phyloP scores from a whole-genome alignment of 352 stramenopile genomes.

The Phytophthora vignae region DNA sequence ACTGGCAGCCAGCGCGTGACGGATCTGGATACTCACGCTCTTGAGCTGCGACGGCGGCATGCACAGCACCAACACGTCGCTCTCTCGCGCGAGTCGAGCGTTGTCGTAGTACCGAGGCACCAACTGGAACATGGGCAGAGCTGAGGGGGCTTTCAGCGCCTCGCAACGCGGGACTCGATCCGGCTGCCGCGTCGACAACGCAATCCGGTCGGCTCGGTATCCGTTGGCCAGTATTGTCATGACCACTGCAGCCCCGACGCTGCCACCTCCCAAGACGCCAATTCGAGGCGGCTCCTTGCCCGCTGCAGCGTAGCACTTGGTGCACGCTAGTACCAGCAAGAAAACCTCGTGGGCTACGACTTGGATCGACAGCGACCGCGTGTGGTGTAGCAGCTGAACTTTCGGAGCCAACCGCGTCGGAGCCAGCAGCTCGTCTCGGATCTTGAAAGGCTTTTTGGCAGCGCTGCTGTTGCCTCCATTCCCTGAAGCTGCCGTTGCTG shows the following conservation, averaged over 20 bases:
- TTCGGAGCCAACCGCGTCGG: slow-evolving; percentile 45
- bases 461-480: slow-evolving; percentile 20
- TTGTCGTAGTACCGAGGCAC: slow-evolving; percentile 70
- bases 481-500: background rate
- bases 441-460: slow-evolving; percentile 44
- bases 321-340: slow-evolving; percentile 40
- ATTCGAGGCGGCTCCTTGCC: slow-evolving; percentile 41
- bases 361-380: slow-evolving; percentile 39
- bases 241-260: slow-evolving; percentile 56
- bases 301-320: slow-evolving; percentile 32
- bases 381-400: slow-evolving; percentile 43
- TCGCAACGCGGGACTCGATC: slow-evolving; percentile 55
- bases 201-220: slow-evolving; percentile 47
- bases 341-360: slow-evolving; percentile 56
- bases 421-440: slow-evolving; percentile 49
- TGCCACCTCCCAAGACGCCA: slow-evolving; percentile 61
- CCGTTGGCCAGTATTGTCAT: slow-evolving; percentile 55
- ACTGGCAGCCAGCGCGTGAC: slow-evolving; percentile 48
- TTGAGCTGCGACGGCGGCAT: slow-evolving; percentile 77
- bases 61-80: slow-evolving; percentile 68
- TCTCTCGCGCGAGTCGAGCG: slow-evolving; percentile 54
- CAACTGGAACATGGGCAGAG: slow-evolving; percentile 43
- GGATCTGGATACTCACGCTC: slow-evolving; percentile 73
- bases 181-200: slow-evolving; percentile 68
- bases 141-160: slow-evolving; percentile 30